Percentiles rank a stretch among this genome's conserved stretches.
These are phyloP conservation scores for Backusella sp. DNA, from an alignment of 192 early-diverging fungal genomes.

Conservation along the genomic window DNA sequence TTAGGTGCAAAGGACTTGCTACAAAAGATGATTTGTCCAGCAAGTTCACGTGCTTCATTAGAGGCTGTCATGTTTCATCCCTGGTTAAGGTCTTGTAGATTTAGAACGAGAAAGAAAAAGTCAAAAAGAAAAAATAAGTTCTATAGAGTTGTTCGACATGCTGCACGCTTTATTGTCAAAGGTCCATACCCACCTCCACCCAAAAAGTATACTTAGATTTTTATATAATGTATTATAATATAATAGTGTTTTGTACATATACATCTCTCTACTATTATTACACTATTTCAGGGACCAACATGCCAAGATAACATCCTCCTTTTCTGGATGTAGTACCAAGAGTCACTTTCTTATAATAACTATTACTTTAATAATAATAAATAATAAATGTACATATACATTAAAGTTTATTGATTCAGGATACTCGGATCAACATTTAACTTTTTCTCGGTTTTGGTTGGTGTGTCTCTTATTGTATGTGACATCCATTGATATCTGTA, in stretches of 20 bases:
- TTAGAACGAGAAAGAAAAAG: background rate
- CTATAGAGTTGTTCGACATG: background rate
- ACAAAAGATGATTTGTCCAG: background rate
- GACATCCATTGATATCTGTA: background rate
- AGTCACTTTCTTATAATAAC: background rate
- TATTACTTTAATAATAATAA: background rate
- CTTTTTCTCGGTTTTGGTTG: background rate
- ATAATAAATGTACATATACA: background rate
- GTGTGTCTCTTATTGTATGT: background rate
- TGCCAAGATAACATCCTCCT: background rate
- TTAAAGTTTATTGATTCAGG: background rate
- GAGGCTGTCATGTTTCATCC: background rate
- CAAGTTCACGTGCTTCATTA: background rate
- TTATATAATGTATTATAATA: too few relatives aligned
- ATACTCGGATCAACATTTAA: background rate
- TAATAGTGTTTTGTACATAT: too few relatives aligned
- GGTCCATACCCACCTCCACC: background rate
- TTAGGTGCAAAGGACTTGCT: background rate
- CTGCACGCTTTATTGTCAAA: background rate
- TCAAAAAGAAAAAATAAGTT: background rate
- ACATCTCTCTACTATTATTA: background rate
- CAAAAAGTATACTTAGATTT: background rate
- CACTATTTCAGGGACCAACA: background rate
- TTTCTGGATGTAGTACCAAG: background rate
- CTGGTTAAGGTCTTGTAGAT: background rate